These are phyloP conservation scores for Scutellospora calospora DNA, from an alignment of 371 early-diverging fungal genomes.

Conservation along the genomic window DNA sequence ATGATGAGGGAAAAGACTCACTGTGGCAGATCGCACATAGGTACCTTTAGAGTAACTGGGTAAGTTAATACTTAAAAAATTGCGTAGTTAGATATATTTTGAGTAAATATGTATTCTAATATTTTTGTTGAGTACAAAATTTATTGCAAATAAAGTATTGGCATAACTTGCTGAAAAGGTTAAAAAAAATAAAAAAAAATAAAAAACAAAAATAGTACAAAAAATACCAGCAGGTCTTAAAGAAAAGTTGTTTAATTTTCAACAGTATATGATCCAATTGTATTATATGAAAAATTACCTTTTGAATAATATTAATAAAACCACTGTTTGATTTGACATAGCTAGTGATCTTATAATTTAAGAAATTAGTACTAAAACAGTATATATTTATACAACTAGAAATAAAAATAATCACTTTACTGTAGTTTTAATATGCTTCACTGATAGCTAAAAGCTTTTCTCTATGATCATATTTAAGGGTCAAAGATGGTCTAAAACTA, in stretches of 20 bases:
- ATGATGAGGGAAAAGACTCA: too few relatives aligned
- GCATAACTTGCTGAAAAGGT: too few relatives aligned
- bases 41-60: too few relatives aligned
- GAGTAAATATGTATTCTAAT: too few relatives aligned
- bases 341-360: neutral
- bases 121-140: too few relatives aligned
- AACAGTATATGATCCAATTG: neutral
- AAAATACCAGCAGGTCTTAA: neutral
- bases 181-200: too few relatives aligned
- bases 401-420: conserved; percentile 30
- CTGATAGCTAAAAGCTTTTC: neutral
- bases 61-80: too few relatives aligned
- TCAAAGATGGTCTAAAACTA: neutral
- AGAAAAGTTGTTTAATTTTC: neutral
- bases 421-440: neutral
- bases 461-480: conserved; percentile 13
- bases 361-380: neutral
- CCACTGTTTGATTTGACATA: neutral
- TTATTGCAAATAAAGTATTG: too few relatives aligned
- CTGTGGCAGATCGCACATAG: too few relatives aligned
- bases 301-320: neutral
- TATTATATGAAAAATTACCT: neutral
- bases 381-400: conserved; percentile 1
- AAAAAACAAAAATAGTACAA: neutral
- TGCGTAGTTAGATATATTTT: too few relatives aligned